Percentiles rank a stretch among this genome's conserved stretches.
These are phyloP conservation scores for Hapsidospora chrysogenum DNA, from an alignment of 495 filamentous ascomycete genomes.

Conservation along the genomic window DNA sequence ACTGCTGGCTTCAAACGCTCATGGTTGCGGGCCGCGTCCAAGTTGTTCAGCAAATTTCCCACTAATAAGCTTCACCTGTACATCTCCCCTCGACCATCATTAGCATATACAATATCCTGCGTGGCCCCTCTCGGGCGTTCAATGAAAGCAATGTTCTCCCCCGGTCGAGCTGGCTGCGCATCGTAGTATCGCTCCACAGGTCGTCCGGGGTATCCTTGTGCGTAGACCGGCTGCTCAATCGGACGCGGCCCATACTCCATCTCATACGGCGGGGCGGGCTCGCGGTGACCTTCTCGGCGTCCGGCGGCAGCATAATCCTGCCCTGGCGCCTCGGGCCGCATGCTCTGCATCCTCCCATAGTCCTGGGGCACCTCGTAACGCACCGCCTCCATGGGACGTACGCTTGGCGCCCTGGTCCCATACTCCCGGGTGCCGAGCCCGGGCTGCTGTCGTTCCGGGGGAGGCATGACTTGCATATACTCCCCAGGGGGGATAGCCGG, in stretches of 20 bases:
- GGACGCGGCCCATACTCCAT: slow-evolving; percentile 18
- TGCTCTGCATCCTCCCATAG: slow-evolving; percentile 32
- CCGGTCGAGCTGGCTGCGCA: slow-evolving; percentile 11
- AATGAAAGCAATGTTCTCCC: slow-evolving; percentile 29
- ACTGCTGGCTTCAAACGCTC: no score
- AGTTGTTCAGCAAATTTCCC: no score
- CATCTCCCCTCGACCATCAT: slow-evolving; percentile 17
- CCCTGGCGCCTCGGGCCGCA: slow-evolving; percentile 20
- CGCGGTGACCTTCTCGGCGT: slow-evolving; percentile 6
- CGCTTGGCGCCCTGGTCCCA: slow-evolving; percentile 37
- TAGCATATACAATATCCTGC: slow-evolving; percentile 18
- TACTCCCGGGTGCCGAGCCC: slow-evolving; percentile 33
- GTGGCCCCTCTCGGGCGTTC: slow-evolving; percentile 20
- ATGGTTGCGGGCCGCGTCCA: no score
- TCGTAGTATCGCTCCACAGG: slow-evolving; percentile 15
- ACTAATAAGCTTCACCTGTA: no score
- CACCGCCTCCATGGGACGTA: slow-evolving; percentile 33
- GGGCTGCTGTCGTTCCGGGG: slow-evolving; percentile 13
- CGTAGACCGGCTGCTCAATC: slow-evolving; percentile 13
- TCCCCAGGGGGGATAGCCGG: slow-evolving; percentile 24
- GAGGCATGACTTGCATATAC: slow-evolving; percentile 20
- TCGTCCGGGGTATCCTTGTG: slow-evolving; percentile 1
- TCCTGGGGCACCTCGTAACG: slow-evolving; percentile 7
- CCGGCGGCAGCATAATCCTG: slow-evolving; percentile 11
- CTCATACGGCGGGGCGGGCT: slow-evolving; percentile 10